Evolutionary conservation across 164 flowering plant genomes (phyloP), one percentile per base, ranked within the genome.

Genomic region (Sextonia rubra): DNA sequence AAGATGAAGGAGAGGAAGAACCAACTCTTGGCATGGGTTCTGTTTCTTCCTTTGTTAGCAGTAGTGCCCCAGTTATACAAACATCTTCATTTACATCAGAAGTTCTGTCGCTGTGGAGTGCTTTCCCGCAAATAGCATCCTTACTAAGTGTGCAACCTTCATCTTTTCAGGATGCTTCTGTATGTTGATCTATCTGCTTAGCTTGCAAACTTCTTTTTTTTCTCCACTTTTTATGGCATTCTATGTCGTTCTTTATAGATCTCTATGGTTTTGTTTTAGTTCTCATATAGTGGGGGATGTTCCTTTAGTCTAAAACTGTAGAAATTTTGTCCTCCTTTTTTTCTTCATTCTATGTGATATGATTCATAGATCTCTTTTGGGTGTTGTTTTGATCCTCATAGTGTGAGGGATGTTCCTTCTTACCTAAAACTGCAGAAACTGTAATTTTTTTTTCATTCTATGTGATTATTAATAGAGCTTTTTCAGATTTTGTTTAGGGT

Each of bases 1-100:
- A 75, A 47, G 75, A 77, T 72, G 94, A 85, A 67, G 92, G 74
- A 68, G 90, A 84, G 75, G 89, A 85, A 69, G 90, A 86, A 68
- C 69, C 48, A 23, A 61, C 69, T 44, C 23, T 68, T 61, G 77
- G 75, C 69, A 70, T 70, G 80, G 75, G 32, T 61, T 78, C 77
- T 71, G 68, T 75, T 61, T 71, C 82, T 61, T 77, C 74, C 70
- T 68, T 79, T 25, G 67, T 73, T 63, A 86, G 84, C 49, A 80
- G 82, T 74, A 85, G 79, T 70, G 52, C 77, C 49, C 77, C 76
- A 32, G 78, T 74, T 48, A 84, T 83, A 74, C 82, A 82, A 73
- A 75, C 88, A 11, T 75, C 86, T 60, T 85, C 87, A 72, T 81
- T 88, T 79, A 66, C 84, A 9, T 76, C 86, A 12, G 77, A 81